Evolutionary conservation across 805 yeast genomes (phyloP), one percentile per base, ranked within the genome.

Genomic region (Candida hispaniensis): DNA sequence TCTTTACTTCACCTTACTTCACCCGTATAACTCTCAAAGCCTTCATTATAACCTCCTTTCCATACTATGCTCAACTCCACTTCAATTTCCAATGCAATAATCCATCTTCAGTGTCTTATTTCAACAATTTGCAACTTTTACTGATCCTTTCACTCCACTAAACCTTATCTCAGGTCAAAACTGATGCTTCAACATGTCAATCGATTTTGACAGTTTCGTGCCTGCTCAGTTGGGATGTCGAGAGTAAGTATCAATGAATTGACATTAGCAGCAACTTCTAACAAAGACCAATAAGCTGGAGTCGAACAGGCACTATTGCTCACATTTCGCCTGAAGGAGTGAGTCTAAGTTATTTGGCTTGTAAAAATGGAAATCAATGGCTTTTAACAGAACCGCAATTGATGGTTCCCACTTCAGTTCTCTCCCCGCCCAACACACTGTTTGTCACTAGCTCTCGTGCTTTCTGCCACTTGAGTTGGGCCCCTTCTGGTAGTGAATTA

Each of bases 301-400:
- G 93, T 7, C 71, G 74, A 44, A 79, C 75, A 45, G 95, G 95
- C 9, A 72, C 82, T 46, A 68, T 86, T 18, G 93, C 94, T 1
- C 82, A 77, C 46, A 64, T 69, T 38, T 56, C 63, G n/a, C 23
- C 48, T 44, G 22, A 55, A 55, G 29, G 47, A 52, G 53, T 82
- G 14, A 59, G 62, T 30, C 57, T 81, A 41, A 75, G 93, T 0
- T 74, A 77, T 54, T 49, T 83, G 40, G 86, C 77, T 46, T 73
- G 83, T 41, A 55, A 71, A 9, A 77, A 81, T 51, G 96, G 95
- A 1, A 63, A 66, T 19, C 56, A 66, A 28, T 88, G 96, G 96
- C 73, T 75, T 45, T 61, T 85, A 41, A 80, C 85, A 1, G 59
- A 64, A 6, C 71, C 81, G 1, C 63, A 66, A 15, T 55, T 52